A percentile compares a stretch with the other conserved stretches of the same genome.
Evolutionary conservation across 352 stramenopile genomes (phyloP).

Genomic region (Hyaloperonospora brassicae): DNA sequence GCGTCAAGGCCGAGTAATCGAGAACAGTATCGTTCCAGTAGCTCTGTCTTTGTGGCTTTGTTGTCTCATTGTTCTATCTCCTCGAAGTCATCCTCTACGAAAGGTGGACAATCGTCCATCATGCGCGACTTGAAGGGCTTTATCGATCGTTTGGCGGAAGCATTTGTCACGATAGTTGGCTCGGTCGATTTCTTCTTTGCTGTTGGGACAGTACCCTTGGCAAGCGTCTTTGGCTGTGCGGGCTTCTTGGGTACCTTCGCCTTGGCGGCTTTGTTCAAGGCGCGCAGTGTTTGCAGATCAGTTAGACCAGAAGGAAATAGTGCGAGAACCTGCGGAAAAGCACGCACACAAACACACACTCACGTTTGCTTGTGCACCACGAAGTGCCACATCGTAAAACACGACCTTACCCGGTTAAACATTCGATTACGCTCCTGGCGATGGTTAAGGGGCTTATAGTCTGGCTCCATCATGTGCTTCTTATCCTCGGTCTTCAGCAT

Average conservation of each 20-base stretch:
- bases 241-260: slow-evolving; percentile 47
- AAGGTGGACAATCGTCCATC: slow-evolving; percentile 56
- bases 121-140: slow-evolving; percentile 75
- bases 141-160: slow-evolving; percentile 43
- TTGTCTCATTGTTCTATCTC: slow-evolving; percentile 37
- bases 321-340: slow-evolving; percentile 33
- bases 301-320: slow-evolving; percentile 58
- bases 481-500: slow-evolving; percentile 88
- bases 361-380: background rate
- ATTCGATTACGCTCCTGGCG: slow-evolving; percentile 82
- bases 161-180: slow-evolving; percentile 11
- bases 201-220: slow-evolving; percentile 16
- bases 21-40: slow-evolving; percentile 9
- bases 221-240: slow-evolving; percentile 21
- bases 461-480: slow-evolving; percentile 69
- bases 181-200: slow-evolving; percentile 38
- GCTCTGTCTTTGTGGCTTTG: slow-evolving; percentile 6
- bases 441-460: slow-evolving; percentile 63
- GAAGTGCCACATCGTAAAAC: background rate
- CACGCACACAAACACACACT: background rate
- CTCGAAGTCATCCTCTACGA: slow-evolving; percentile 60
- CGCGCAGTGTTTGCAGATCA: slow-evolving; percentile 55
- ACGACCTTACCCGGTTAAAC: slow-evolving; percentile 52
- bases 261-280: slow-evolving; percentile 63
- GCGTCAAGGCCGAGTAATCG: slow-evolving; percentile 34